Evolutionary conservation across 768 basidiomycete species (phyloP).

Genomic region (Mycena epipterygia): DNA sequence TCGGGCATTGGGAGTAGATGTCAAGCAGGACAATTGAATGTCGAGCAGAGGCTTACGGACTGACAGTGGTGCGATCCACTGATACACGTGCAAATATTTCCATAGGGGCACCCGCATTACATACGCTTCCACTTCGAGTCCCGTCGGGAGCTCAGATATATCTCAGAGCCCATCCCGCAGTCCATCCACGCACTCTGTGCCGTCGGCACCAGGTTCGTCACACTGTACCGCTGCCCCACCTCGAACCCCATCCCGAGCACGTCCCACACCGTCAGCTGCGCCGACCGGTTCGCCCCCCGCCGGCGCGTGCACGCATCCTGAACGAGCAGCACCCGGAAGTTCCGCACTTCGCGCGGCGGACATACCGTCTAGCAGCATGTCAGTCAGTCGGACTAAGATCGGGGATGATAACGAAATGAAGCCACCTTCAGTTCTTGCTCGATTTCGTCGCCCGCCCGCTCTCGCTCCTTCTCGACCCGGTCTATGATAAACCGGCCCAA

Average conservation of each 20-base stretch:
- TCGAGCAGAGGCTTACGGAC: neutral
- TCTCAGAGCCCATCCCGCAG: constrained; percentile 67
- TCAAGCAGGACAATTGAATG: neutral
- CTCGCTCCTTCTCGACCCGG: constrained; percentile 62
- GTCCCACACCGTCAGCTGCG: constrained; percentile 91
- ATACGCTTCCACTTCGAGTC: constrained; percentile 73
- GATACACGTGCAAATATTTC: neutral
- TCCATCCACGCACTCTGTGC: constrained; percentile 82
- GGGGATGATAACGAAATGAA: constrained; percentile 31
- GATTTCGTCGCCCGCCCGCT: constrained; percentile 69
- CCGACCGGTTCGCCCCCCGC: constrained; percentile 68
- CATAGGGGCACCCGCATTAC: neutral
- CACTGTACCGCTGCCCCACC: constrained; percentile 77
- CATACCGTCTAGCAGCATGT: constrained; percentile 64
- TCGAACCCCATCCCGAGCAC: constrained; percentile 67
- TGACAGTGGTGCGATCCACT: neutral
- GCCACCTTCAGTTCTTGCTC: constrained; percentile 81
- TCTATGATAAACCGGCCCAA: constrained; percentile 67
- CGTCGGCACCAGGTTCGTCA: constrained; percentile 81
- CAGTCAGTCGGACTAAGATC: constrained; percentile 1
- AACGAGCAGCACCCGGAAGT: constrained; percentile 80
- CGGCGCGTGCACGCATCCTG: constrained; percentile 71
- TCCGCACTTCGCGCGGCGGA: constrained; percentile 81
- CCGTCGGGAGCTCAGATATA: constrained; percentile 77
- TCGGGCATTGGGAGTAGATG: constrained; percentile 67